Evolutionary conservation across 139 green algal genomes (phyloP), one percentile per base, ranked within the genome.

Genomic region (Desmodesmus armatus): DNA sequence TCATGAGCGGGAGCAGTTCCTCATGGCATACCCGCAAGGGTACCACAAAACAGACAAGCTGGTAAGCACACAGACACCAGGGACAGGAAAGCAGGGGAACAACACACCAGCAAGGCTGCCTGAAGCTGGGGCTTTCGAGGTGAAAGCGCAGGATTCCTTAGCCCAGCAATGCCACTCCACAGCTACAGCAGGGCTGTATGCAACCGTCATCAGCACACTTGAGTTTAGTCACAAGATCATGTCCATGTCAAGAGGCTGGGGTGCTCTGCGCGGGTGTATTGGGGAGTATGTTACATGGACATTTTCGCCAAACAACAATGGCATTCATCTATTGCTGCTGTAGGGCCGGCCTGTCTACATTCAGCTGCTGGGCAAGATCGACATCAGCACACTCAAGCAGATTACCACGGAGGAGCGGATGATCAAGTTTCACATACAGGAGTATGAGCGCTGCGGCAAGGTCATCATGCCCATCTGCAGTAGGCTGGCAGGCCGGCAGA

Each of bases 271-370:
- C n/a, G n/a, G n/a, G n/a, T n/a, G n/a, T n/a, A n/a, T n/a, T n/a
- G 47, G 13, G 47, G 7, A 13, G 47, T 55, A 55, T 55, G 47
- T 7, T 55, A 21, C 13, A 55, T 21, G 9, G 47, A 55, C 9
- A 55, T 55, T 13, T 21, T 7, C 47, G 13, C 9, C 47, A 55
- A 55, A 13, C 47, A 55, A 7, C 7, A 55, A 55, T 55, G 47
- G 47, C 47, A 55, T 7, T 21, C 47, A 13, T 55, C 47, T 13
- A 21, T 55, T 19, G 19, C 51, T 62, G 19, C 40, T 75, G 79
- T 35, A 97, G 92, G 96, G 96, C 5, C 93, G 95, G 2, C 96
- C 96, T 3, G 85, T 98, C 0, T 98, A 96, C 88, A 96, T 98
- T 63, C 96, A 98, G 89, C 91, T 97, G 62, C 86, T 97, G 58